A percentile compares a stretch with the other conserved stretches of the same genome.
These are phyloP conservation scores for Triangularia verruculosa DNA, from an alignment of 2,329 filamentous ascomycete genomes.

Conservation along the genomic window DNA sequence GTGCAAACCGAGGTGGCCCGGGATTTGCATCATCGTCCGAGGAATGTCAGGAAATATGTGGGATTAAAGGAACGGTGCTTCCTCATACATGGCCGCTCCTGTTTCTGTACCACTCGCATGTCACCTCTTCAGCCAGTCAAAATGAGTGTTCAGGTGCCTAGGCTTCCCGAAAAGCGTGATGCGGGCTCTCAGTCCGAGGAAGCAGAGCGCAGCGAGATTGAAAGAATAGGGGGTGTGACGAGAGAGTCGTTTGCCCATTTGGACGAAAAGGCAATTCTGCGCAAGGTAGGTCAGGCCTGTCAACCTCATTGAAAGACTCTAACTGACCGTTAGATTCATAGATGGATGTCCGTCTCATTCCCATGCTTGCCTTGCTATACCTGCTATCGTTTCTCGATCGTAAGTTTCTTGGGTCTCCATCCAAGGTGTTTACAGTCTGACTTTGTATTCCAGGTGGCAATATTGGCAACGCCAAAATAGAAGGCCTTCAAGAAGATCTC, in stretches of 20 bases:
- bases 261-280: conserved; percentile 56
- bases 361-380: conserved; percentile 65
- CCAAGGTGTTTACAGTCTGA: not conserved
- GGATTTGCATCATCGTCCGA: not conserved
- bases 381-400: conserved; percentile 67
- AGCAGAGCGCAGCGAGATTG: not conserved
- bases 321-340: conserved; percentile 24
- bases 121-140: not conserved
- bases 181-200: not conserved
- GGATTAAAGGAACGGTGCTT: not conserved
- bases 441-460: conserved; percentile 49
- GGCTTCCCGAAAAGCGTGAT: not conserved
- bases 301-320: too few relatives aligned
- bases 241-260: conserved; percentile 38
- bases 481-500: conserved; percentile 50
- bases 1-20: not conserved
- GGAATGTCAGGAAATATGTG: not conserved
- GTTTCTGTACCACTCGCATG: too few relatives aligned
- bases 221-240: not conserved
- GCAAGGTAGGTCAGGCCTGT: conserved; percentile 42
- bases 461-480: conserved; percentile 65
- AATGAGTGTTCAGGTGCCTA: not conserved
- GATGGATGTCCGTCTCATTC: conserved; percentile 53
- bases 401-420: conserved; percentile 20
- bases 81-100: not conserved